Conservation (phyloP, 345 rosid species). For the Turritis glabra region DNA sequence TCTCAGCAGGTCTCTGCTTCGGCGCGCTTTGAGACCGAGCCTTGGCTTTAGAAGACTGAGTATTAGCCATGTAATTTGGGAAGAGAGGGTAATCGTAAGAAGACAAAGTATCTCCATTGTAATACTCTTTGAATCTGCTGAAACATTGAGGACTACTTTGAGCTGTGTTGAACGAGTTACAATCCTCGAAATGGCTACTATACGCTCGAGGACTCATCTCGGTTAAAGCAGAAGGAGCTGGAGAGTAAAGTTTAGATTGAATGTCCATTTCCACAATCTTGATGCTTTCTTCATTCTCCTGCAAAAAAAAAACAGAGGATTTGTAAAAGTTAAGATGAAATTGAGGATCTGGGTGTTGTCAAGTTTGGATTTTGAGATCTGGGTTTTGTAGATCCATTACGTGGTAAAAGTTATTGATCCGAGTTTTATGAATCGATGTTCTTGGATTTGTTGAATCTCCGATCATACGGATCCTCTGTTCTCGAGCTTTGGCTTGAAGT, state of each 20-base stretch:
- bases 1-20: conserved; percentile 67
- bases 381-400: conserved; percentile 47
- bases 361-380: conserved; percentile 38
- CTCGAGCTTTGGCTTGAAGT: conserved; percentile 76
- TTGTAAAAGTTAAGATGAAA: not conserved
- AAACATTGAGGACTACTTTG: conserved; percentile 70
- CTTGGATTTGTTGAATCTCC: conserved; percentile 55
- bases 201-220: conserved; percentile 75
- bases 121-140: conserved; percentile 39
- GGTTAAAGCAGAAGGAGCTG: conserved; percentile 63
- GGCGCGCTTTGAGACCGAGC: conserved; percentile 85
- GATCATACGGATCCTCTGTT: conserved; percentile 58
- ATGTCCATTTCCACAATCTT: conserved; percentile 86
- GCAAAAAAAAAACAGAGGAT: conserved; percentile 20
- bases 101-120: conserved; percentile 48
- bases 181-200: conserved; percentile 81
- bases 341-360: conserved; percentile 19
- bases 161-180: conserved; percentile 52
- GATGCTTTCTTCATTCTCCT: conserved; percentile 79
- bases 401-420: conserved; percentile 29
- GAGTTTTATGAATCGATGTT: conserved; percentile 51
- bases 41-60: conserved; percentile 76
- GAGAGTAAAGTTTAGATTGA: conserved; percentile 52
- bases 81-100: conserved; percentile 65
- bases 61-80: conserved; percentile 91